phyloP scores from a whole-genome alignment of 2,329 filamentous ascomycete genomes.

The Tetracladium maxilliforme region DNA sequence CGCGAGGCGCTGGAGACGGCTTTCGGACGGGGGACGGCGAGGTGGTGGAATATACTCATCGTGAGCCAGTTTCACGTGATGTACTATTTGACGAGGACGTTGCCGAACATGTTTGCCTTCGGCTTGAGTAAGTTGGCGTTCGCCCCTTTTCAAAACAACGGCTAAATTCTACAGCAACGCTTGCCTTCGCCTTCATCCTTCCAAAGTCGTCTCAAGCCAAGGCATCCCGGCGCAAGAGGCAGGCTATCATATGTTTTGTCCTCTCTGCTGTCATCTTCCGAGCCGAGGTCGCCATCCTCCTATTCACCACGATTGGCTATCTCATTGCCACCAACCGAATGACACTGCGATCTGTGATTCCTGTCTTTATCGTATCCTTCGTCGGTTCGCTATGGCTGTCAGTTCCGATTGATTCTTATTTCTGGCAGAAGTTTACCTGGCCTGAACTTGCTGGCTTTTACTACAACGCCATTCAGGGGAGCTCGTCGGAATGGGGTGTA shows the following conservation, averaged over 20 bases:
- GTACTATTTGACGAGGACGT: conserved; percentile 80
- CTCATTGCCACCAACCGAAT: conserved; percentile 42
- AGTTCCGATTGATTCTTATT: conserved; percentile 73
- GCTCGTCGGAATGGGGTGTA: conserved; percentile 76
- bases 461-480: conserved; percentile 78
- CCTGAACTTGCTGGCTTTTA: conserved; percentile 81
- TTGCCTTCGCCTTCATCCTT: conserved; percentile 39
- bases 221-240: conserved; percentile 31
- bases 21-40: conserved; percentile 52
- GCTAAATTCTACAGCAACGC: conserved; percentile 35
- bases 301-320: conserved; percentile 51
- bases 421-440: conserved; percentile 84
- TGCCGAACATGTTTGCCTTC: conserved; percentile 97
- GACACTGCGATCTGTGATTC: conserved; percentile 41
- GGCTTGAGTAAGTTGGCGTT: conserved; percentile 48
- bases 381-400: conserved; percentile 53
- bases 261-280: conserved; percentile 75
- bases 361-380: conserved; percentile 50
- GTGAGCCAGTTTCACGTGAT: conserved; percentile 81
- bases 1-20: conserved; percentile 44
- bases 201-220: conserved; percentile 14
- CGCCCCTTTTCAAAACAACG: not conserved
- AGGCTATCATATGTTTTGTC: conserved; percentile 63
- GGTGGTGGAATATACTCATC: conserved; percentile 71
- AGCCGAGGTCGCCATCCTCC: conserved; percentile 72